phyloP scores from a whole-genome alignment of 805 yeast species.

The Limtongozyma cylindracea region DNA sequence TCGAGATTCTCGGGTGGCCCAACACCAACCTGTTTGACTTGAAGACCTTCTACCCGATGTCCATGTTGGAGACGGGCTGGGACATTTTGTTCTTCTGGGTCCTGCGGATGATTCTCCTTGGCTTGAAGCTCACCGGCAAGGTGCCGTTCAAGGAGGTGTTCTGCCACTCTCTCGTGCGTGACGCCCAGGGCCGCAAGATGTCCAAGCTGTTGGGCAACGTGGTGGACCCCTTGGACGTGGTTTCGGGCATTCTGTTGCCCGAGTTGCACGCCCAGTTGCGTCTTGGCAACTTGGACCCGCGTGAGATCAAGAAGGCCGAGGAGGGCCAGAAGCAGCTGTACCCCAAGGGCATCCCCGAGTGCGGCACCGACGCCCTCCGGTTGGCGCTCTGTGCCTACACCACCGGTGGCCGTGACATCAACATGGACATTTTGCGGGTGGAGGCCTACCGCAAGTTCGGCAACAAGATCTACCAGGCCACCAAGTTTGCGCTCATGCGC shows the following conservation, averaged over 20 bases:
- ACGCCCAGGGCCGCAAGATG: constrained; percentile 98
- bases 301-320: constrained; percentile 68
- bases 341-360: constrained; percentile 95
- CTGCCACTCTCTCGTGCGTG: constrained; percentile 96
- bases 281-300: constrained; percentile 70
- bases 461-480: constrained; percentile 97
- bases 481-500: constrained; percentile 85
- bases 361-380: constrained; percentile 98
- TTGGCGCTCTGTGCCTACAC: constrained; percentile 96
- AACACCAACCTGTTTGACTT: constrained; percentile 44
- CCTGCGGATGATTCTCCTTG: constrained; percentile 81
- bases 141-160: constrained; percentile 91
- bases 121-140: constrained; percentile 71
- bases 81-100: constrained; percentile 99
- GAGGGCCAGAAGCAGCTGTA: constrained; percentile 73
- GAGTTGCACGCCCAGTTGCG: constrained; percentile 54
- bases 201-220: constrained; percentile 95
- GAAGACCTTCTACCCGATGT: constrained; percentile 66
- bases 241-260: constrained; percentile 63
- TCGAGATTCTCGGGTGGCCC: constrained; percentile 96
- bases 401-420: constrained; percentile 96
- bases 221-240: constrained; percentile 87
- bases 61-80: constrained; percentile 97
- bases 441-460: constrained; percentile 99
- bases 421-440: constrained; percentile 84